Conservation (phyloP, 179 eudicot species). For the Spergularia azorica region DNA sequence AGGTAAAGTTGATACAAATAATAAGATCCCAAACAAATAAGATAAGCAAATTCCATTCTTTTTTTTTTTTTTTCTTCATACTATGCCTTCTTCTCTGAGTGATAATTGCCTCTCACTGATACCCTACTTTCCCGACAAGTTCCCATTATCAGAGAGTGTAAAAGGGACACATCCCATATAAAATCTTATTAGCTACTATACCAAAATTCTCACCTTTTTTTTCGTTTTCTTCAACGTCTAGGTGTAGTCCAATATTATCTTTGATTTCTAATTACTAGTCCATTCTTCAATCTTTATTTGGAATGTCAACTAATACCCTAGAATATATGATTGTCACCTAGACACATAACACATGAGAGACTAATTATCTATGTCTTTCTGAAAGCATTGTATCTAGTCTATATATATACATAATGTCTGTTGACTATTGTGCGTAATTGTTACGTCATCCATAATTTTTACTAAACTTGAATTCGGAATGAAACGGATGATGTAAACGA, state of each 20-base stretch:
- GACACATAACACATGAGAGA: too few relatives aligned
- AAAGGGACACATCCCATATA: slow-evolving; percentile 7
- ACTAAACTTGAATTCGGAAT: too few relatives aligned
- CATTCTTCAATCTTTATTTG: background rate
- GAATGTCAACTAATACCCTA: slow-evolving; percentile 18
- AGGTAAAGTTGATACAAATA: background rate
- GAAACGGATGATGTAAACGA: too few relatives aligned
- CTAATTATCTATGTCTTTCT: too few relatives aligned
- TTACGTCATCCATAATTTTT: too few relatives aligned
- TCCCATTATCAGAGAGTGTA: slow-evolving; percentile 22
- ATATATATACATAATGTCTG: too few relatives aligned
- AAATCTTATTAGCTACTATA: background rate
- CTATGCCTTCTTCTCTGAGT: slow-evolving; percentile 22
- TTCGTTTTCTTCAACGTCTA: background rate
- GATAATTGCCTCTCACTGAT: slow-evolving; percentile 33
- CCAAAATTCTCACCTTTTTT: slow-evolving; percentile 14
- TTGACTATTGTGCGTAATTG: too few relatives aligned
- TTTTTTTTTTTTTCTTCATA: background rate
- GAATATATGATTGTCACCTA: background rate
- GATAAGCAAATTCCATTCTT: slow-evolving; percentile 24
- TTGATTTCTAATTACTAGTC: background rate
- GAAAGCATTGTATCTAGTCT: too few relatives aligned
- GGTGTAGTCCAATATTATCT: slow-evolving; percentile 9
- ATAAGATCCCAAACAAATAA: slow-evolving; percentile 21
- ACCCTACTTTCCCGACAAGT: slow-evolving; percentile 30